phyloP scores from a whole-genome alignment of 352 stramenopile species.

The Globisporangium echinulatum region DNA sequence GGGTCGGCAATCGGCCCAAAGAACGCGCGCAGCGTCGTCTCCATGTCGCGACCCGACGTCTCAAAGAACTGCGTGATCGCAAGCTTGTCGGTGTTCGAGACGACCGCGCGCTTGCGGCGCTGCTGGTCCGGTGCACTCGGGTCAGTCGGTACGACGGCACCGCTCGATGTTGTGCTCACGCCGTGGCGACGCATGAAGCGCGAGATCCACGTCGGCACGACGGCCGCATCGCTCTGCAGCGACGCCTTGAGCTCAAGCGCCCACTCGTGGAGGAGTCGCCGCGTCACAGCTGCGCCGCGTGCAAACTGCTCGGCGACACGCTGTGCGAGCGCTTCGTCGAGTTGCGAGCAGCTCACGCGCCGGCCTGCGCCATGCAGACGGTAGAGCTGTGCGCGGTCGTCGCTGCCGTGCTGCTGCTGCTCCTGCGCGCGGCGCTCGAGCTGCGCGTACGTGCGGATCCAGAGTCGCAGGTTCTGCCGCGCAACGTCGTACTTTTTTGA shows the following conservation, averaged over 20 bases:
- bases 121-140: slow-evolving; percentile 6
- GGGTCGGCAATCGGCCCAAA: slow-evolving; percentile 8
- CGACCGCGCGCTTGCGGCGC: background rate
- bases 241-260: slow-evolving; percentile 6
- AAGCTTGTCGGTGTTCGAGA: slow-evolving; percentile 8
- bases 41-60: slow-evolving; percentile 9
- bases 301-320: slow-evolving; percentile 1
- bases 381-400: background rate
- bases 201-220: slow-evolving; percentile 9
- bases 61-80: slow-evolving; percentile 11
- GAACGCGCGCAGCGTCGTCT: slow-evolving; percentile 11
- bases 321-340: slow-evolving; percentile 1
- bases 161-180: slow-evolving; percentile 2
- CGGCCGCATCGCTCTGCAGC: background rate
- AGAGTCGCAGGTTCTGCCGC: slow-evolving; percentile 10
- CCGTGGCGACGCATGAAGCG: slow-evolving; percentile 11
- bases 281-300: slow-evolving; percentile 4
- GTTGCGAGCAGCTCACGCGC: background rate
- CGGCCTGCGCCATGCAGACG: slow-evolving; percentile 5
- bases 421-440: slow-evolving; percentile 1
- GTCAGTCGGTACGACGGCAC: slow-evolving; percentile 6
- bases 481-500: slow-evolving; percentile 8
- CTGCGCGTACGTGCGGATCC: slow-evolving; percentile 8
- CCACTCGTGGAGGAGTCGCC: slow-evolving; percentile 7
- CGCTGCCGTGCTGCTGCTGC: background rate